phyloP scores from a whole-genome alignment of 495 filamentous ascomycete genomes.

The Lophiotrema nucula region DNA sequence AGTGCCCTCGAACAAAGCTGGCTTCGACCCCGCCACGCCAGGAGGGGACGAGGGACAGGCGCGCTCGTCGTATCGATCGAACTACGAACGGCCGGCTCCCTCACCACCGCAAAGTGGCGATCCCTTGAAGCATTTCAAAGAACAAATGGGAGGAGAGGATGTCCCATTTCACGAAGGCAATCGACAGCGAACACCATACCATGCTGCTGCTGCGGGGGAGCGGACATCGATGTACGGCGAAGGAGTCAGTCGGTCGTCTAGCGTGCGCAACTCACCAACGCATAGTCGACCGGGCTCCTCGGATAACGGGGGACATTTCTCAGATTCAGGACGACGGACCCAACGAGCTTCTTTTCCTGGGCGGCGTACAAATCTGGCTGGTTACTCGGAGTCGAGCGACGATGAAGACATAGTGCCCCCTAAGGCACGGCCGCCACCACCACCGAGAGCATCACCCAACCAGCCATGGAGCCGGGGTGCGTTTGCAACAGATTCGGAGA shows the following conservation, averaged over 20 bases:
- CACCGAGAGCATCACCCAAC: conserved; percentile 20
- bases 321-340: conserved; percentile 16
- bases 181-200: conserved; percentile 26
- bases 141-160: conserved; percentile 8
- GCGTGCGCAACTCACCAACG: conserved; percentile 30
- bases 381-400: not conserved
- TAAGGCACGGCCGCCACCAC: not conserved
- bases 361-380: conserved; percentile 1
- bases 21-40: conserved; percentile 41
- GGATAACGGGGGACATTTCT: not conserved
- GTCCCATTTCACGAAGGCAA: conserved; percentile 23
- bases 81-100: conserved; percentile 15
- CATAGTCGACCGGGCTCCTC: not conserved
- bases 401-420: not conserved
- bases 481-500: not conserved
- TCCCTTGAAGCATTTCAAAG: conserved; percentile 45
- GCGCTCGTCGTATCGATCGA: conserved; percentile 13
- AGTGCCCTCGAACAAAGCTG: conserved; percentile 39
- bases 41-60: conserved; percentile 37
- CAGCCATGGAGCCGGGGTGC: not conserved
- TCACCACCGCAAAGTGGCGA: conserved; percentile 48
- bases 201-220: conserved; percentile 17
- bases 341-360: conserved; percentile 15
- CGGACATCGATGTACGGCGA: conserved; percentile 25
- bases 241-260: conserved; percentile 23